These are phyloP conservation scores for Coleophoma cylindrospora DNA, from an alignment of 2,329 filamentous ascomycete genomes.

Conservation along the genomic window DNA sequence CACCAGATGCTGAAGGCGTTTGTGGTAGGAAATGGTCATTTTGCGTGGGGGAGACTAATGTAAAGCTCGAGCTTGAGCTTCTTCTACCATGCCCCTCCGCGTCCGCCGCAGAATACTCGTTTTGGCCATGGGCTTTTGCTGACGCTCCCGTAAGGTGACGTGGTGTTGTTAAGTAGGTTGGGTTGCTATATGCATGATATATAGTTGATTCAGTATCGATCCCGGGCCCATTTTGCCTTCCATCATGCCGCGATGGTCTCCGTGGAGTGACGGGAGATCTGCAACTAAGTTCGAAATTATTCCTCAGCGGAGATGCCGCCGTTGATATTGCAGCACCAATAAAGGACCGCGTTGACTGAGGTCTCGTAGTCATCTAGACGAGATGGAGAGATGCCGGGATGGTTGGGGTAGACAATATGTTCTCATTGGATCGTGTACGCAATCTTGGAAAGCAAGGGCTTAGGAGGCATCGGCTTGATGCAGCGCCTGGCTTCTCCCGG, in stretches of 20 bases:
- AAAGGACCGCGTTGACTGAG: slow-evolving; percentile 9
- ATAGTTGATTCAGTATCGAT: slow-evolving; percentile 9
- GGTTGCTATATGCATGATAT: slow-evolving; percentile 12
- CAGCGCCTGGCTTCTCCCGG: not conserved
- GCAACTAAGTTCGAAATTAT: slow-evolving; percentile 25
- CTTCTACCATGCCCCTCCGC: slow-evolving; percentile 2
- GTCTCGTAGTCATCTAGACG: slow-evolving; percentile 8
- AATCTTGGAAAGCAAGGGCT: not conserved
- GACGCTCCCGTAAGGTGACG: slow-evolving; percentile 11
- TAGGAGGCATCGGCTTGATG: not conserved
- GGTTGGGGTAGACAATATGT: not conserved
- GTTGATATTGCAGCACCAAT: slow-evolving; percentile 19
- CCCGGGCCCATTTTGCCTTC: slow-evolving; percentile 2
- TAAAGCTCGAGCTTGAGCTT: slow-evolving; percentile 13
- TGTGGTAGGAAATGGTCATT: slow-evolving; percentile 8
- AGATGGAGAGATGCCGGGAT: too few relatives aligned
- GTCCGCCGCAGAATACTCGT: too few relatives aligned
- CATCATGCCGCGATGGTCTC: slow-evolving; percentile 2
- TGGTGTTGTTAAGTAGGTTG: slow-evolving; percentile 19
- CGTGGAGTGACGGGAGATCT: slow-evolving; percentile 26
- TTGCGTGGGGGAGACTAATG: slow-evolving; percentile 12
- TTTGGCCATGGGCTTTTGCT: not conserved
- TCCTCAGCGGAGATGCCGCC: slow-evolving; percentile 24
- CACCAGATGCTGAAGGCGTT: slow-evolving; percentile 8
- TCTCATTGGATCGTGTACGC: slow-evolving; percentile 6